phyloP scores from a whole-genome alignment of 805 yeast genomes.

The Metschnikowia lunata region DNA sequence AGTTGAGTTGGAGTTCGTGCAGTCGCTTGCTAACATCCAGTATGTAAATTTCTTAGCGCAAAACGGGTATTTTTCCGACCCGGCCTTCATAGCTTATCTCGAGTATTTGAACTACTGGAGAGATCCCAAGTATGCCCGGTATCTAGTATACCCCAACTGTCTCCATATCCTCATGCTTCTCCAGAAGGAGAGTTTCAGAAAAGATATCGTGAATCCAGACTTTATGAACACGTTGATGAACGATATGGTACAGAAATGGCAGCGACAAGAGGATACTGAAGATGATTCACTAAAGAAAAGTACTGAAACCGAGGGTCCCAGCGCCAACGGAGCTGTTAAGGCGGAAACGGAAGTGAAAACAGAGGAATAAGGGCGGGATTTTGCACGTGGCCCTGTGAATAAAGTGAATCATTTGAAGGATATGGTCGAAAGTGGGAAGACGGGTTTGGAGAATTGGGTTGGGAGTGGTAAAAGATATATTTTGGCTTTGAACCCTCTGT shows the following conservation, averaged over 20 bases:
- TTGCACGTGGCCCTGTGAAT: too few relatives aligned
- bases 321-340: not conserved
- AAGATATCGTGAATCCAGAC: constrained; percentile 53
- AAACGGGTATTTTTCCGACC: constrained; percentile 68
- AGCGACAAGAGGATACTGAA: constrained; percentile 25
- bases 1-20: constrained; percentile 89
- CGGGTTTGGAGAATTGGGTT: too few relatives aligned
- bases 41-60: constrained; percentile 85
- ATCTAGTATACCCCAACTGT: constrained; percentile 82
- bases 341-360: too few relatives aligned
- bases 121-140: constrained; percentile 62
- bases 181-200: constrained; percentile 49
- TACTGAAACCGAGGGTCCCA: not conserved
- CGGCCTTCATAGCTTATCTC: constrained; percentile 67
- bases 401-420: too few relatives aligned
- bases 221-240: constrained; percentile 58
- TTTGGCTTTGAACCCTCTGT: too few relatives aligned
- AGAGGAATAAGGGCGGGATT: too few relatives aligned
- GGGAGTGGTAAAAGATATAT: too few relatives aligned
- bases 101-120: constrained; percentile 86
- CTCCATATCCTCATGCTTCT: constrained; percentile 70
- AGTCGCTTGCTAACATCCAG: constrained; percentile 84
- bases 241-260: constrained; percentile 76
- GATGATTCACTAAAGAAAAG: not conserved
- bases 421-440: too few relatives aligned